A percentile compares a stretch with the other conserved stretches of the same genome.
These are phyloP conservation scores for Rhodotorula toruloides DNA, from an alignment of 768 basidiomycete species.

Conservation along the genomic window DNA sequence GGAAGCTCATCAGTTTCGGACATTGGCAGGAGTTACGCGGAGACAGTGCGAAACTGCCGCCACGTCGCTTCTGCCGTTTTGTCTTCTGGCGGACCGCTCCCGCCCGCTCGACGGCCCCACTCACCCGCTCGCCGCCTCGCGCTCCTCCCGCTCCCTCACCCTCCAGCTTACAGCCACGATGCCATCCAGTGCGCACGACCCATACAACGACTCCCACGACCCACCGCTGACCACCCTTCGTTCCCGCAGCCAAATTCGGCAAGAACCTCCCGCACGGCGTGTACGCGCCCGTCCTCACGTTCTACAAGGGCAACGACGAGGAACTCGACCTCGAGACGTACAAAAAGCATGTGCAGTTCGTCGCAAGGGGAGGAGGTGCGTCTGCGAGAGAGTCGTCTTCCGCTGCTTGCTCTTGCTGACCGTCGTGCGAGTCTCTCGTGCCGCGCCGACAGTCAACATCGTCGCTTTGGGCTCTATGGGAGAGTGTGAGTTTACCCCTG, in stretches of 20 bases:
- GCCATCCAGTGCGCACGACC: not conserved
- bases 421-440: not conserved
- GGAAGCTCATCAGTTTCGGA: not conserved
- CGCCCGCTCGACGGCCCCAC: no score
- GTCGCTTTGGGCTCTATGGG: constrained; percentile 78
- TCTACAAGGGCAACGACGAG: constrained; percentile 61
- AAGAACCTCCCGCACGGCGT: constrained; percentile 62
- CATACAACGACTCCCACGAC: not conserved
- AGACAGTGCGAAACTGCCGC: no score
- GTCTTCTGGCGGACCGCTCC: no score
- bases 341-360: constrained; percentile 45
- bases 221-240: not conserved
- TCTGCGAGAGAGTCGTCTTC: no score
- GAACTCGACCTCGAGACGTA: constrained; percentile 54
- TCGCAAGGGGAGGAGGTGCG: constrained; percentile 44
- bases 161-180: not conserved
- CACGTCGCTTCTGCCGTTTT: no score
- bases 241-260: constrained; percentile 14
- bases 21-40: no score
- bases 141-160: not conserved
- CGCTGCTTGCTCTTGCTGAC: constrained; percentile 31
- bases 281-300: constrained; percentile 79
- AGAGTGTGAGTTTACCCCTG: constrained; percentile 50
- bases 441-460: constrained; percentile 60
- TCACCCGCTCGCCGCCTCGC: not conserved